Percentiles rank a stretch among this genome's conserved stretches.
phyloP scores from a whole-genome alignment of 2,329 filamentous ascomycete species.

The Fusarium nygamai region DNA sequence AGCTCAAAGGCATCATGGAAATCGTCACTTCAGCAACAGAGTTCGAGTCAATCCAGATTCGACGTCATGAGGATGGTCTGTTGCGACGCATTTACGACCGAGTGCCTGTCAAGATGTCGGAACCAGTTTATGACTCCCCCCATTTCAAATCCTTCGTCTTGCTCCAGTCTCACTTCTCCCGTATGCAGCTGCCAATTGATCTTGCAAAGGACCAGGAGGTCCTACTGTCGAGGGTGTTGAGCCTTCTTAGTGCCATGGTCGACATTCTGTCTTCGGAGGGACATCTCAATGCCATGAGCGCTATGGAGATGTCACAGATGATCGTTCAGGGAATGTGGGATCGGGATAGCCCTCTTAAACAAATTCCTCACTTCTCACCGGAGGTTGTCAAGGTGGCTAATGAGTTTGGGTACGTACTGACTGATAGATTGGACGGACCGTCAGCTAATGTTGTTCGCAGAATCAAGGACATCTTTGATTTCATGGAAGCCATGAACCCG shows the following conservation, averaged over 20 bases:
- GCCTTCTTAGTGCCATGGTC: constrained; percentile 89
- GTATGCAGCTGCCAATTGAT: constrained; percentile 96
- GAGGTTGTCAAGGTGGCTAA: constrained; percentile 85
- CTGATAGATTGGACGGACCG: not conserved
- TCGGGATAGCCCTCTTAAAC: constrained; percentile 93
- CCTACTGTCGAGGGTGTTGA: constrained; percentile 84
- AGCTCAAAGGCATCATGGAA: constrained; percentile 95
- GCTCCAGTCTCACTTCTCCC: constrained; percentile 94
- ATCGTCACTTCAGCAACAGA: constrained; percentile 97
- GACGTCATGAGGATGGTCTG: constrained; percentile 88
- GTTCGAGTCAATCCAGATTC: constrained; percentile 94
- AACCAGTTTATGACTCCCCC: constrained; percentile 87
- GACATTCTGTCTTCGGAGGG: constrained; percentile 96
- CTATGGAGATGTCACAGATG: constrained; percentile 99
- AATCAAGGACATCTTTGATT: constrained; percentile 94
- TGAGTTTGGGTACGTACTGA: constrained; percentile 71
- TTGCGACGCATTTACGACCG: constrained; percentile 94
- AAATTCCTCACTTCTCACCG: constrained; percentile 93
- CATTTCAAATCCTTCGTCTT: constrained; percentile 99
- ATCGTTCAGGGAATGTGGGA: constrained; percentile 99
- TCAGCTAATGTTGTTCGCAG: constrained; percentile 56
- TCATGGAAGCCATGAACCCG: constrained; percentile 99
- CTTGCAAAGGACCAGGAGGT: constrained; percentile 95
- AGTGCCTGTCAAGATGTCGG: constrained; percentile 92
- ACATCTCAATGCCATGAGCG: constrained; percentile 95